phyloP scores from a whole-genome alignment of 164 flowering plant genomes.

The Vitis cinerea region DNA sequence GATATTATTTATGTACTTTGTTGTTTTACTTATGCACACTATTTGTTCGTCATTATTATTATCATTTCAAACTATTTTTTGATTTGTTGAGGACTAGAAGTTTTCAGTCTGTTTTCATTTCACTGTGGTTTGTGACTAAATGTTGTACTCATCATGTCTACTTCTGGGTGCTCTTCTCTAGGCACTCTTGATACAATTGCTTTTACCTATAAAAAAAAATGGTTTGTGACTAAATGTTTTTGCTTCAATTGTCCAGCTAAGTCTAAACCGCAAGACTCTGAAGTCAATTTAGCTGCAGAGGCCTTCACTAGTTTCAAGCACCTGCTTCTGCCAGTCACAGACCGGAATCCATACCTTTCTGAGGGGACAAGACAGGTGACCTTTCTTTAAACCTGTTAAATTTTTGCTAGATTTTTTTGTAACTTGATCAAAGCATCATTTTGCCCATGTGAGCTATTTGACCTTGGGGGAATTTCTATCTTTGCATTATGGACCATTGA shows the following conservation, averaged over 20 bases:
- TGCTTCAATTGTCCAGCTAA: slow-evolving; percentile 38
- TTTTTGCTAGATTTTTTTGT: no score
- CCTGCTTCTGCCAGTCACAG: slow-evolving; percentile 84
- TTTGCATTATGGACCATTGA: neutral
- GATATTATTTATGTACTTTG: no score
- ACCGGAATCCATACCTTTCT: slow-evolving; percentile 80
- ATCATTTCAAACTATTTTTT: no score
- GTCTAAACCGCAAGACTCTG: slow-evolving; percentile 53
- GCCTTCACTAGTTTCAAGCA: slow-evolving; percentile 72
- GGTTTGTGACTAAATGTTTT: neutral
- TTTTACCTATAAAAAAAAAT: neutral
- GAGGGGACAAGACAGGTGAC: slow-evolving; percentile 94
- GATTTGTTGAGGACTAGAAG: no score
- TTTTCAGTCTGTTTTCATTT: no score
- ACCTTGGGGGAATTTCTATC: neutral
- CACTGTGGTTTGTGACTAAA: no score
- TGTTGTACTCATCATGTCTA: no score
- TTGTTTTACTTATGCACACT: no score
- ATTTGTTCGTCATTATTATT: no score
- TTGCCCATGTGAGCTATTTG: no score
- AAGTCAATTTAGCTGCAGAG: slow-evolving; percentile 46
- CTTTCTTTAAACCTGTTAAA: neutral
- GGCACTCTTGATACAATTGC: neutral
- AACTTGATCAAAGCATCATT: no score
- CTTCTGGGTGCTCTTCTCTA: no score